Conservation (phyloP, 805 yeast genomes). For the Wickerhamiella sergipiensis region DNA sequence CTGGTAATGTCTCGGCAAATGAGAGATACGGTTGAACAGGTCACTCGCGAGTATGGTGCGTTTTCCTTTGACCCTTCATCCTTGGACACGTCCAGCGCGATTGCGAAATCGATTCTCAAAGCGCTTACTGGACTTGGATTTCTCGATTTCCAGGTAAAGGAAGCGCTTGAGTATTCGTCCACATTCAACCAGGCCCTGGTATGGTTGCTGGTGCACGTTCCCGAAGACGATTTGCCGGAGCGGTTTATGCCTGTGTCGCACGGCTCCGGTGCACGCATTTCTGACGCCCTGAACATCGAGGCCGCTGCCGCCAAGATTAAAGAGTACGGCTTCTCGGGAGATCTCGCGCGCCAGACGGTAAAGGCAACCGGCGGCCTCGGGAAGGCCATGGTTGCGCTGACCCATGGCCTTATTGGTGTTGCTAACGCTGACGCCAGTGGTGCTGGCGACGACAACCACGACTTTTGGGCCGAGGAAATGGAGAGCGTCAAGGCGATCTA, state of each 20-base stretch:
- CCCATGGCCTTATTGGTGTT: slow-evolving; percentile 18
- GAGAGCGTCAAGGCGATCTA: slow-evolving; percentile 54
- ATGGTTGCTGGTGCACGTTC: slow-evolving; percentile 77
- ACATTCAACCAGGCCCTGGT: slow-evolving; percentile 43
- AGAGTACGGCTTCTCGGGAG: slow-evolving; percentile 58
- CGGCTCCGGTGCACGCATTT: slow-evolving; percentile 25
- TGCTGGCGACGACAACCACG: slow-evolving; percentile 19
- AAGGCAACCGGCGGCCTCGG: slow-evolving; percentile 16
- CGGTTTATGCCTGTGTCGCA: slow-evolving; percentile 22
- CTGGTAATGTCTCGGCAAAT: slow-evolving; percentile 53
- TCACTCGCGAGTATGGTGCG: slow-evolving; percentile 32
- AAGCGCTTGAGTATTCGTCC: slow-evolving; percentile 45
- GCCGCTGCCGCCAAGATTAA: slow-evolving; percentile 42
- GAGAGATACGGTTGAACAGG: slow-evolving; percentile 47
- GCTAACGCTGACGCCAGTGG: slow-evolving; percentile 1
- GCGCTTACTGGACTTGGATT: slow-evolving; percentile 46
- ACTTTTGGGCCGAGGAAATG: slow-evolving; percentile 61
- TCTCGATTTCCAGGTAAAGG: slow-evolving; percentile 51
- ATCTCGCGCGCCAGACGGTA: slow-evolving; percentile 42
- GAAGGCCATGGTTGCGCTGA: slow-evolving; percentile 33
- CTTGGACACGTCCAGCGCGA: slow-evolving; percentile 5
- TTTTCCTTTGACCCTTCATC: slow-evolving; percentile 29
- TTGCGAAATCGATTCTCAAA: slow-evolving; percentile 7
- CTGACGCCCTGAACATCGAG: slow-evolving; percentile 42
- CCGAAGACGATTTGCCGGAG: slow-evolving; percentile 83